phyloP scores from a whole-genome alignment of 2,329 filamentous ascomycete genomes.

The Tricladium varicosporioides region DNA sequence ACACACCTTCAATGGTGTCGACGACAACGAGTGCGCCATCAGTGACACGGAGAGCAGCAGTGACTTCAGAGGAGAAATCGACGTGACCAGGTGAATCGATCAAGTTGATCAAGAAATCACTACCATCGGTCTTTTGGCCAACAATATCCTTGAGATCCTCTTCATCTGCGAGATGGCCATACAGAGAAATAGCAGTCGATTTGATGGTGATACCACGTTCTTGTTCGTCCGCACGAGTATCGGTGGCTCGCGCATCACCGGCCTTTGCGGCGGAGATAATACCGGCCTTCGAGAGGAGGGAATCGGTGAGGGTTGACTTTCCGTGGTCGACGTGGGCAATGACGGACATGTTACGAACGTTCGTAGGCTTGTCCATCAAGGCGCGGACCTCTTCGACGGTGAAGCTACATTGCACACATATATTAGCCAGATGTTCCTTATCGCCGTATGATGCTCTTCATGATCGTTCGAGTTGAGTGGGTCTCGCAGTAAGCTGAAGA shows the following conservation, averaged over 20 bases:
- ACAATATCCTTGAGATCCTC: conserved; percentile 96
- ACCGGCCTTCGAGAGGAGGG: conserved; percentile 97
- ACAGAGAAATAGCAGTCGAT: conserved; percentile 99
- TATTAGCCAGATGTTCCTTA: conserved; percentile 46
- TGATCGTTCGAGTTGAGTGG: conserved; percentile 3
- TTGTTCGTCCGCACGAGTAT: conserved; percentile 96
- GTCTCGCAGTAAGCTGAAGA: background rate
- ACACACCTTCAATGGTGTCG: conserved; percentile 99
- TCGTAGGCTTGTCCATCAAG: conserved; percentile 77
- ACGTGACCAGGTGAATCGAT: conserved; percentile 99
- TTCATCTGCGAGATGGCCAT: conserved; percentile 73
- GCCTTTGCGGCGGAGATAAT: conserved; percentile 98
- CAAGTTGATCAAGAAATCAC: conserved; percentile 99
- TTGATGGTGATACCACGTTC: conserved; percentile 99
- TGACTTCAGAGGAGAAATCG: conserved; percentile 99
- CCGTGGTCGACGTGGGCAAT: conserved; percentile 99
- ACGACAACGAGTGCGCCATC: conserved; percentile 99
- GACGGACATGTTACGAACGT: conserved; percentile 96
- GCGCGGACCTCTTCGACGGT: conserved; percentile 89
- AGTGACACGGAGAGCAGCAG: conserved; percentile 98
- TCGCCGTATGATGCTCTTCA: conserved; percentile 17
- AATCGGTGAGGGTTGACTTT: conserved; percentile 99
- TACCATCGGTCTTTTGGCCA: conserved; percentile 81
- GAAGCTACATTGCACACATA: conserved; percentile 66
- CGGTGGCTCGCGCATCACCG: conserved; percentile 92